Evolutionary conservation across 164 flowering plant genomes (phyloP), one percentile per base, ranked within the genome.

Genomic region (Paratinospora sagittata): DNA sequence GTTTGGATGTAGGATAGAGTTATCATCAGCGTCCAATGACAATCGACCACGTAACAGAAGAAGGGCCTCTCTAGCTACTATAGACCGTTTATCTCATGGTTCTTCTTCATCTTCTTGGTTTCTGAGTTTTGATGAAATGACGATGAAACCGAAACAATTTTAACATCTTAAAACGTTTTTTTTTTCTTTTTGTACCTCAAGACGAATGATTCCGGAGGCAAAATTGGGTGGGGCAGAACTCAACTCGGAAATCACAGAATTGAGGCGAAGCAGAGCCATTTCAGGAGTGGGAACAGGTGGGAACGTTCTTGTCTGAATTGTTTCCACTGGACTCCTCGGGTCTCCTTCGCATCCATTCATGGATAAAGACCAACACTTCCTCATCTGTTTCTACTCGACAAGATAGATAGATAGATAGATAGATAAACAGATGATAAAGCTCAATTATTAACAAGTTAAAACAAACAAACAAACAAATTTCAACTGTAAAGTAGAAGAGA

Each of bases 301-400:
- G n/a, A 90, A 74, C 2, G 89, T 84, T 1, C 80, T 81, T 0
- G 93, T 90, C 67, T 89, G 84, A 24, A 85, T 73, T 14, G 79
- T 84, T 7, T 88, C 89, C 0, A 91, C 45, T 0, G 87, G 90
- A 0, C 30, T 49, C 43, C 65, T 65, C 3, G 83, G 69, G 67
- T 87, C 88, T 33, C 84, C 84, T 49, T 80, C 78, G 80, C 90
- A 89, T 1, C 98, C 98, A 74, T 93, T 93, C 96, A 93, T 89
- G 26, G 91, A 88, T 61, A 85, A 30, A 11, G 84, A 68, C 13
- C 80, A 74, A 58, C 52, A 68, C 60, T 60, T 39, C 43, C 21
- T 11, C 30, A 24, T 30, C 61, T 55, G 24, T 11, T 41, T 30
- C 11, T 41, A 6, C 1, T 3, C 11, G 7, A 55, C 61, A 55